A percentile compares a stretch with the other conserved stretches of the same genome.
phyloP scores from a whole-genome alignment of 2,329 filamentous ascomycete genomes.

The Penicillium sp. region DNA sequence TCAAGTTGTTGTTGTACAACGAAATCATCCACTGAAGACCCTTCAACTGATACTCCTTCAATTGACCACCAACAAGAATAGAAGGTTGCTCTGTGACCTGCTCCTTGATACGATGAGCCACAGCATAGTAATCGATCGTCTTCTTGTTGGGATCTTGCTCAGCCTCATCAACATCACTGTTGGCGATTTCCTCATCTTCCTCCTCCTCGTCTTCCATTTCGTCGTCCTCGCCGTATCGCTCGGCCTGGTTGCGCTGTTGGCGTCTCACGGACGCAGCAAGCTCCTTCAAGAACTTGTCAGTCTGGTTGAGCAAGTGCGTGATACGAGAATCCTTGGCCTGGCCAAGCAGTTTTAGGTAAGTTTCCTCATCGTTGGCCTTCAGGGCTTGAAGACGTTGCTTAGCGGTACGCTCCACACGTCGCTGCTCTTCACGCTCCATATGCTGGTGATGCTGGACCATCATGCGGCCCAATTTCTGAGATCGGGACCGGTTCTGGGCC shows the following conservation, averaged over 20 bases:
- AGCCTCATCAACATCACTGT: conserved; percentile 66
- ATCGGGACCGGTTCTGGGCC: conserved; percentile 67
- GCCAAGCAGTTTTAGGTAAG: conserved; percentile 94
- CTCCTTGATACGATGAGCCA: conserved; percentile 94
- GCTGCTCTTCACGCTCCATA: conserved; percentile 99
- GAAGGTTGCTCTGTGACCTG: conserved; percentile 78
- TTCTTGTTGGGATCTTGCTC: conserved; percentile 60
- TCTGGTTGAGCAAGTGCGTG: conserved; percentile 93
- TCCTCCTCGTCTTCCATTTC: conserved; percentile 57
- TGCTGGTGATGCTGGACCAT: conserved; percentile 90
- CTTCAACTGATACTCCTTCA: conserved; percentile 98
- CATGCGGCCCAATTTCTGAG: conserved; percentile 81
- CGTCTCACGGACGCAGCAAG: conserved; percentile 91
- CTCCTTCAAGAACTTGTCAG: conserved; percentile 94
- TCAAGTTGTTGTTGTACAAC: conserved; percentile 99
- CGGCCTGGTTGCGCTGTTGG: conserved; percentile 81
- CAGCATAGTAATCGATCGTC: conserved; percentile 98
- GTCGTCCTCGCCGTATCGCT: conserved; percentile 71
- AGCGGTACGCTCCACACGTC: conserved; percentile 92
- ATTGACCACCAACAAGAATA: conserved; percentile 84
- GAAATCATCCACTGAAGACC: conserved; percentile 99
- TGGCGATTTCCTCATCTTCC: conserved; percentile 67
- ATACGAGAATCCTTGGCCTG: conserved; percentile 99
- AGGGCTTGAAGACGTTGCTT: conserved; percentile 99
- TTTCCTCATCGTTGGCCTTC: conserved; percentile 99